These are phyloP conservation scores for Exophiala bonariae DNA, from an alignment of 2,329 filamentous ascomycete genomes.

Conservation along the genomic window DNA sequence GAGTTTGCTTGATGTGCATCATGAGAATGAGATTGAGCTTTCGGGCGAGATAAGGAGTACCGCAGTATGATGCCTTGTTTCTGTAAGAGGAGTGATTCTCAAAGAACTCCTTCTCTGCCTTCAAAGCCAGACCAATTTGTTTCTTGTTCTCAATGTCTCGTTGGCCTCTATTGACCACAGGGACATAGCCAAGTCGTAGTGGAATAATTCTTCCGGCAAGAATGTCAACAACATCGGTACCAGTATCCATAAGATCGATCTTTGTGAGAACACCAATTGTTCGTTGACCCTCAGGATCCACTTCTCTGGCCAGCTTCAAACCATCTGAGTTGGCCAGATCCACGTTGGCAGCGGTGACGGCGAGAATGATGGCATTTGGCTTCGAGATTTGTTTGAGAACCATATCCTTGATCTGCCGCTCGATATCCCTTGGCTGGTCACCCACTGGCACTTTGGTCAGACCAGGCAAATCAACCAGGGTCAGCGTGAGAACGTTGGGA, in stretches of 20 bases:
- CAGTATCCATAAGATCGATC: conserved; percentile 98
- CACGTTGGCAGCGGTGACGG: conserved; percentile 93
- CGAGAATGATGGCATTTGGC: conserved; percentile 95
- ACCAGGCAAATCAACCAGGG: conserved; percentile 92
- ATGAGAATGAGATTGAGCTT: conserved; percentile 98
- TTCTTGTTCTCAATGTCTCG: conserved; percentile 99
- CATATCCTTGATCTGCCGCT: conserved; percentile 96
- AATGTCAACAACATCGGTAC: conserved; percentile 98
- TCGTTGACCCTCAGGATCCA: conserved; percentile 94
- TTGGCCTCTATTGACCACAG: conserved; percentile 96
- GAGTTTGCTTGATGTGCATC: conserved; percentile 99
- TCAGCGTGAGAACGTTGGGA: conserved; percentile 94
- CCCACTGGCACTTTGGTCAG: conserved; percentile 95
- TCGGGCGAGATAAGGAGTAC: conserved; percentile 91
- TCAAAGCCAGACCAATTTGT: conserved; percentile 83
- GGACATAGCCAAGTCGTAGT: conserved; percentile 89
- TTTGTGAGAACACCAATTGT: conserved; percentile 99
- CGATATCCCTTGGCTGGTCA: conserved; percentile 94
- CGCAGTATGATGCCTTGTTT: conserved; percentile 98
- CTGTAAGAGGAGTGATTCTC: conserved; percentile 98
- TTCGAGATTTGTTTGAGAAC: conserved; percentile 98
- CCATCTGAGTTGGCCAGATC: conserved; percentile 99
- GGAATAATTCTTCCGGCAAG: conserved; percentile 96
- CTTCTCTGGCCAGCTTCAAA: conserved; percentile 91
- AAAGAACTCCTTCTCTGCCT: conserved; percentile 95